Conservation (phyloP, 2,329 filamentous ascomycete genomes). For the Biscogniauxia sp. region DNA sequence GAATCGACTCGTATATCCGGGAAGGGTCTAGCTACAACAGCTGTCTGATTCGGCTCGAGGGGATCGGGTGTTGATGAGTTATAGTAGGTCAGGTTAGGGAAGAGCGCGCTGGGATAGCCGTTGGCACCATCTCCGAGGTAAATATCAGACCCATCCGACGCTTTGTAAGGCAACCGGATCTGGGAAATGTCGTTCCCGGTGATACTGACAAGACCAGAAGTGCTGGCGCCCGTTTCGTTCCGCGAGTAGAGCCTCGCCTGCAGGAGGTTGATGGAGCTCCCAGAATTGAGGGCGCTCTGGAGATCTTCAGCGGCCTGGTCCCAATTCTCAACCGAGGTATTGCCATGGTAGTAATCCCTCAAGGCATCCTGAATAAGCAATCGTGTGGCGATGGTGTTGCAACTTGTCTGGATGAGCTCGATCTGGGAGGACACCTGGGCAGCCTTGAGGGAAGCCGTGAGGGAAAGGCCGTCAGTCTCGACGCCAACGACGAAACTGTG, state of each 20-base stretch:
- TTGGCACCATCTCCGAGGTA: constrained; percentile 57
- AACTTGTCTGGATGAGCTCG: constrained; percentile 73
- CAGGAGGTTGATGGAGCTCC: constrained; percentile 52
- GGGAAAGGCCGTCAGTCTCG: constrained; percentile 60
- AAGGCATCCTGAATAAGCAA: constrained; percentile 57
- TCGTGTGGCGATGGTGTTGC: constrained; percentile 67
- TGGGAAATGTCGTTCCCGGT: constrained; percentile 50
- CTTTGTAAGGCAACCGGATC: constrained; percentile 61
- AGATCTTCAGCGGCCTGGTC: constrained; percentile 60
- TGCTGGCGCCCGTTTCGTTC: constrained; percentile 54
- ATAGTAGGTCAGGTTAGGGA: constrained; percentile 73
- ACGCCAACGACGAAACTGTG: constrained; percentile 52
- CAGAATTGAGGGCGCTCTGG: constrained; percentile 63
- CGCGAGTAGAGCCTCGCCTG: constrained; percentile 73
- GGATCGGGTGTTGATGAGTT: constrained; percentile 42
- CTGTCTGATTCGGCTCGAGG: constrained; percentile 39
- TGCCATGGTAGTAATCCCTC: constrained; percentile 51
- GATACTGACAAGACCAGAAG: constrained; percentile 59
- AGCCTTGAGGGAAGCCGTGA: constrained; percentile 85
- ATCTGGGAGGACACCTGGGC: constrained; percentile 77
- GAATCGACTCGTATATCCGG: constrained; percentile 48
- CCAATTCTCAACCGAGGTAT: constrained; percentile 61
- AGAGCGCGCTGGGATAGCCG: constrained; percentile 72
- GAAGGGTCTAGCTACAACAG: constrained; percentile 48
- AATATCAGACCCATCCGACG: constrained; percentile 55